These are phyloP conservation scores for Entomortierella parvispora DNA, from an alignment of 192 early-diverging fungal genomes.

Conservation along the genomic window DNA sequence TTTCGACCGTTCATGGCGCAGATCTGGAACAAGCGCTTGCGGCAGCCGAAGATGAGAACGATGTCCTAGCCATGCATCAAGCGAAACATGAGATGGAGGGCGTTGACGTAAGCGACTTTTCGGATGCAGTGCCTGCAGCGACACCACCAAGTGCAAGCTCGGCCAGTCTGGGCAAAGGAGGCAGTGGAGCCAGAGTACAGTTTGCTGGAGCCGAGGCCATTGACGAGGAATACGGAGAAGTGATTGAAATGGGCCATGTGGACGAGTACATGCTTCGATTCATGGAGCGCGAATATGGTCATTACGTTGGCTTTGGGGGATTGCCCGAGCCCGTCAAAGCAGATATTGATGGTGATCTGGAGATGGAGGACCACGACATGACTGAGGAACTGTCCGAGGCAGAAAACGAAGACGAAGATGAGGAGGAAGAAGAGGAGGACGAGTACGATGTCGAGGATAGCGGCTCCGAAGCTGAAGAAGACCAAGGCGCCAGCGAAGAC, in stretches of 20 bases:
- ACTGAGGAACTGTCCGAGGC: not conserved
- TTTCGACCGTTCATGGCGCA: slow-evolving; percentile 25
- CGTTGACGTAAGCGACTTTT: slow-evolving; percentile 71
- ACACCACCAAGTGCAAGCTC: slow-evolving; percentile 27
- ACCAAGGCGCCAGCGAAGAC: slow-evolving; percentile 10
- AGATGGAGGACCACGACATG: not conserved
- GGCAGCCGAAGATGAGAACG: slow-evolving; percentile 72
- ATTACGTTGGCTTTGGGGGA: slow-evolving; percentile 65
- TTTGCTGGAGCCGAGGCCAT: slow-evolving; percentile 10
- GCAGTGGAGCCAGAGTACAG: slow-evolving; percentile 21
- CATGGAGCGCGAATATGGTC: slow-evolving; percentile 62
- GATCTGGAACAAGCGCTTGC: slow-evolving; percentile 69
- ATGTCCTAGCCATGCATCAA: slow-evolving; percentile 64
- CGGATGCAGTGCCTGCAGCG: slow-evolving; percentile 50
- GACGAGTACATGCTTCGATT: slow-evolving; percentile 81
- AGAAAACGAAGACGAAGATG: slow-evolving; percentile 24
- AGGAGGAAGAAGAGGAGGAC: slow-evolving; percentile 16
- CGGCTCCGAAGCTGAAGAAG: not conserved
- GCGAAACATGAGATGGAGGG: slow-evolving; percentile 67
- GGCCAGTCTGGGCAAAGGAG: slow-evolving; percentile 17
- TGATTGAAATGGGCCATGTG: slow-evolving; percentile 69
- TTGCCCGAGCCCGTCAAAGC: slow-evolving; percentile 31
- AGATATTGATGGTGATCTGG: slow-evolving; percentile 2
- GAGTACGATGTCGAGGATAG: slow-evolving; percentile 3
- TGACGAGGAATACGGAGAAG: slow-evolving; percentile 40